phyloP scores from a whole-genome alignment of 495 filamentous ascomycete genomes.

The Hypoxylon lenormandii region DNA sequence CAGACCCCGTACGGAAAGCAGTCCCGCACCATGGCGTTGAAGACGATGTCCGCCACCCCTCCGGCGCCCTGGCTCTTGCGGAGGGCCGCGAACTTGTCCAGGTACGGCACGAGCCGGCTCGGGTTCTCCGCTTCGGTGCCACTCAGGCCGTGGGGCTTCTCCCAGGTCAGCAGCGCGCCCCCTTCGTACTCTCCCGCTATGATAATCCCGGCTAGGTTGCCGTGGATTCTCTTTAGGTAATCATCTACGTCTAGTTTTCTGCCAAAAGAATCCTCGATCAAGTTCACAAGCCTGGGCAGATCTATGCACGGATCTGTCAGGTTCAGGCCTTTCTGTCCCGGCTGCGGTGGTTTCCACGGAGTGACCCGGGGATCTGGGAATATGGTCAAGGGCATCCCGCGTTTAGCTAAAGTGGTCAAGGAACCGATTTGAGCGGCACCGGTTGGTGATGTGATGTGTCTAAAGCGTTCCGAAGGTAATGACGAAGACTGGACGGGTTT shows the following conservation, averaged over 20 bases:
- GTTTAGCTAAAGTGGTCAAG: constrained; percentile 85
- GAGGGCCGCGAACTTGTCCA: constrained; percentile 97
- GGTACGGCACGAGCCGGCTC: constrained; percentile 81
- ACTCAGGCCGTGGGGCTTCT: constrained; percentile 72
- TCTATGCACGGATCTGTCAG: constrained; percentile 84
- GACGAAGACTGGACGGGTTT: constrained; percentile 92
- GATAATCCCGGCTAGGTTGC: constrained; percentile 86
- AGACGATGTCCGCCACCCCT: constrained; percentile 93
- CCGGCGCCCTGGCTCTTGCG: constrained; percentile 88
- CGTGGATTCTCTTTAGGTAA: constrained; percentile 81
- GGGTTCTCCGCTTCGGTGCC: constrained; percentile 66
- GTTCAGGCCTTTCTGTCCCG: constrained; percentile 64
- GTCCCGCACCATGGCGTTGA: constrained; percentile 90
- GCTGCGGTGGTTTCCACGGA: constrained; percentile 74
- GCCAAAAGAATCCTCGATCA: constrained; percentile 95
- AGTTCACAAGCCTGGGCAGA: constrained; percentile 79
- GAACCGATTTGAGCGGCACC: constrained; percentile 56
- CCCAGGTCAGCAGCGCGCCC: constrained; percentile 94
- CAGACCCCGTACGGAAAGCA: constrained; percentile 85
- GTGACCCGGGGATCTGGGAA: constrained; percentile 74
- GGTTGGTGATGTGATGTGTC: constrained; percentile 48
- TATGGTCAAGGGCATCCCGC: constrained; percentile 87
- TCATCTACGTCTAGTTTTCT: constrained; percentile 83
- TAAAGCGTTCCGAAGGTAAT: constrained; percentile 74
- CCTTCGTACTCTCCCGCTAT: constrained; percentile 97